A percentile compares a stretch with the other conserved stretches of the same genome.
phyloP scores from a whole-genome alignment of 805 yeast genomes.

The Kazachstania taianensis region DNA sequence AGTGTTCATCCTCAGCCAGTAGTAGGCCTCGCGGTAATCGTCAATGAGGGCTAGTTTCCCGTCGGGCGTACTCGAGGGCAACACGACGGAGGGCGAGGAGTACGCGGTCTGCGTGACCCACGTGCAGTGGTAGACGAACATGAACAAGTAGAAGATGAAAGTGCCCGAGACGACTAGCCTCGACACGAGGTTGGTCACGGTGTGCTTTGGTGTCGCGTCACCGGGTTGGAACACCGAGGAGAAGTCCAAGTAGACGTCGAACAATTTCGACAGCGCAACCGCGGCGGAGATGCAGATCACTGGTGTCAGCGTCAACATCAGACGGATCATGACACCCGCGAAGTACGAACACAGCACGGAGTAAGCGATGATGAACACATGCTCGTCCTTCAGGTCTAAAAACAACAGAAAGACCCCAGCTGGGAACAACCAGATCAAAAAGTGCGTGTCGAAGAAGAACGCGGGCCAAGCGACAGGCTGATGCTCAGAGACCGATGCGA shows the following conservation, averaged over 20 bases:
- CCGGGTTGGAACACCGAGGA: constrained; percentile 17
- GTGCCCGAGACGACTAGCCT: constrained; percentile 54
- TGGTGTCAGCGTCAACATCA: constrained; percentile 95
- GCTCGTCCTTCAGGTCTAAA: constrained; percentile 84
- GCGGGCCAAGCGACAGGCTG: constrained; percentile 99
- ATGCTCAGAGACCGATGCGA: constrained; percentile 97
- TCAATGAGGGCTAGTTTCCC: constrained; percentile 82
- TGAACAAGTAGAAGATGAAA: constrained; percentile 60
- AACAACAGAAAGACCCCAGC: constrained; percentile 89
- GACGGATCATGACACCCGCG: constrained; percentile 98
- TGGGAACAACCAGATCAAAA: constrained; percentile 96
- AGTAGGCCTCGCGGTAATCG: constrained; percentile 97
- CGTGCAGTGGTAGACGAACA: constrained; percentile 89
- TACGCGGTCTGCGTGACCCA: constrained; percentile 96
- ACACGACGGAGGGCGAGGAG: constrained; percentile 94
- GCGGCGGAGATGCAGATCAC: constrained; percentile 91
- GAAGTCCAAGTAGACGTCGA: constrained; percentile 72
- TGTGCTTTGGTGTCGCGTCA: neutral
- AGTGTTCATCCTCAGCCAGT: constrained; percentile 97
- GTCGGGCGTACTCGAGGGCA: constrained; percentile 70
- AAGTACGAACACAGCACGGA: constrained; percentile 91
- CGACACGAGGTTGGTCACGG: constrained; percentile 32
- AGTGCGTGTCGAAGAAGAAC: constrained; percentile 86
- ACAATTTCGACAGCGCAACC: constrained; percentile 72
- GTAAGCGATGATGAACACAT: constrained; percentile 84